phyloP scores from a whole-genome alignment of 2,329 filamentous ascomycete species.

The Chlorencoelia australis region DNA sequence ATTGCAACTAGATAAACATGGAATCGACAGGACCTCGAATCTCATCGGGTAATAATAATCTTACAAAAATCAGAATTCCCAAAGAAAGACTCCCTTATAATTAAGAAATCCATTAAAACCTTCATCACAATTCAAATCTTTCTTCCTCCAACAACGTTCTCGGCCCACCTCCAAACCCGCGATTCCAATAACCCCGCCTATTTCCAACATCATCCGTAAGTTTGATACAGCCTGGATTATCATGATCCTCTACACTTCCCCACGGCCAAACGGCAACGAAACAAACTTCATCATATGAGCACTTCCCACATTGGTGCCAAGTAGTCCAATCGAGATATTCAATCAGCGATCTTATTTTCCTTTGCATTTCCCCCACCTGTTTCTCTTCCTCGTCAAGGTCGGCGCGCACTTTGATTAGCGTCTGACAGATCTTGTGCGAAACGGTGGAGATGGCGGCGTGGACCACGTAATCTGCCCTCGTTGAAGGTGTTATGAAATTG shows the following conservation, averaged over 20 bases:
- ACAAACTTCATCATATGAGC: constrained; percentile 43
- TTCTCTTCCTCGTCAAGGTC: constrained; percentile 6
- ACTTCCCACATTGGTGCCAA: constrained; percentile 47
- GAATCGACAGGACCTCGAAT: no score
- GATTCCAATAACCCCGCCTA: constrained; percentile 4
- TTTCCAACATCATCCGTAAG: not conserved
- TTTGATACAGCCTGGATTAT: constrained; percentile 34
- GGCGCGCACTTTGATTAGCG: constrained; percentile 17
- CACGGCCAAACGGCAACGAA: constrained; percentile 54
- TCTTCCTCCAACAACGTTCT: no score
- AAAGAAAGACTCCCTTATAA: no score
- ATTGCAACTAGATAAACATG: no score
- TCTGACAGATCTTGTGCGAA: constrained; percentile 32
- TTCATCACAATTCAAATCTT: no score
- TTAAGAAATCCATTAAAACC: no score
- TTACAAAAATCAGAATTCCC: no score
- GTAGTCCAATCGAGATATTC: constrained; percentile 37
- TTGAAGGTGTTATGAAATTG: constrained; percentile 26
- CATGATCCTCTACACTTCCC: constrained; percentile 44
- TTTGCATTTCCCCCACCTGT: not conserved
- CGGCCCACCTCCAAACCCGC: not conserved
- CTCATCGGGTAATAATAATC: no score
- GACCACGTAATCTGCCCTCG: constrained; percentile 36
- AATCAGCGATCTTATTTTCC: constrained; percentile 2
- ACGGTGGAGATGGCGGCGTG: constrained; percentile 34